These are phyloP conservation scores for Obba rivulosa DNA, from an alignment of 768 basidiomycete genomes.

Conservation along the genomic window DNA sequence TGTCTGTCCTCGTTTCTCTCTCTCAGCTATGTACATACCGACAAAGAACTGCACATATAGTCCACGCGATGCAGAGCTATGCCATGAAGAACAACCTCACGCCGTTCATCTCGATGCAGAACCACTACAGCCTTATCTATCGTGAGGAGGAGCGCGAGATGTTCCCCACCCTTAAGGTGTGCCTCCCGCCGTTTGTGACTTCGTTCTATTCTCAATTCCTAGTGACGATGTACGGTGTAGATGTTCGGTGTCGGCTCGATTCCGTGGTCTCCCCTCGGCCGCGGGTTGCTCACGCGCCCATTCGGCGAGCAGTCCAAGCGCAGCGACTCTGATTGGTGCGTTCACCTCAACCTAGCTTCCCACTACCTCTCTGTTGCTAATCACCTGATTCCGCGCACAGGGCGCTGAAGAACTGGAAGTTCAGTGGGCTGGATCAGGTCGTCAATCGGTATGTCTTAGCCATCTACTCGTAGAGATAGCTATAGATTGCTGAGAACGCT, in stretches of 20 bases:
- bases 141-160: constrained; percentile 58
- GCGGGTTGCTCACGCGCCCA: constrained; percentile 26
- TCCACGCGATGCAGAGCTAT: constrained; percentile 30
- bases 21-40: neutral
- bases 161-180: constrained; percentile 39
- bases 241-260: constrained; percentile 26
- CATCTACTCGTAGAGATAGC: no score
- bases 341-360: neutral
- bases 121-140: constrained; percentile 50
- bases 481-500: neutral
- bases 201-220: no score
- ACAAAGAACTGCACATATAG: constrained; percentile 11
- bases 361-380: no score
- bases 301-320: constrained; percentile 17
- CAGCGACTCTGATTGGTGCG: constrained; percentile 16
- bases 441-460: no score
- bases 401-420: no score
- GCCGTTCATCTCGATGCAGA: constrained; percentile 62
- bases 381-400: no score
- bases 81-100: constrained; percentile 35
- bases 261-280: constrained; percentile 33
- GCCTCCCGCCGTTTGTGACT: neutral
- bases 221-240: no score
- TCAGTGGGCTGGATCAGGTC: no score
- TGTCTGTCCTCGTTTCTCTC: constrained; percentile 13